Conservation (phyloP, 441 rosid species). For the Jatropha multifida region DNA sequence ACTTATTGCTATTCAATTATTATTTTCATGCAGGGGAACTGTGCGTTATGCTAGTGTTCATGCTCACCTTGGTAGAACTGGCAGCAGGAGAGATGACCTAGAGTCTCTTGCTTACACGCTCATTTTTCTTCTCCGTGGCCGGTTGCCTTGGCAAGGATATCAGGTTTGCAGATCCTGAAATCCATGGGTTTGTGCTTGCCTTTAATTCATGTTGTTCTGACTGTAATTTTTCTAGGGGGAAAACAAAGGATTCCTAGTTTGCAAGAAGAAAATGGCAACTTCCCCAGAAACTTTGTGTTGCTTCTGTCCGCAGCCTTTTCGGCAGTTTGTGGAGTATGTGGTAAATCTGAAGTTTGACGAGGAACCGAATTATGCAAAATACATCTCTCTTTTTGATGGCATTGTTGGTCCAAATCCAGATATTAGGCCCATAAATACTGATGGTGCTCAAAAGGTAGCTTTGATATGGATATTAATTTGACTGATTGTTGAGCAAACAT, state of each 20-base stretch:
- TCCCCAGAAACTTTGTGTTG: constrained; percentile 84
- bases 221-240: constrained; percentile 61
- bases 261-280: constrained; percentile 98
- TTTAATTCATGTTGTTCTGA: constrained; percentile 15
- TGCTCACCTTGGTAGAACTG: constrained; percentile 97
- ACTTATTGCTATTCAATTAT: constrained; percentile 13
- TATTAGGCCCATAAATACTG: constrained; percentile 90
- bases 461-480: constrained; percentile 16
- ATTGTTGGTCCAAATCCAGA: constrained; percentile 80
- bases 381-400: constrained; percentile 85
- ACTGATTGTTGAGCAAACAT: not conserved
- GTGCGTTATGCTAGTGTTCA: constrained; percentile 98
- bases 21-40: constrained; percentile 61
- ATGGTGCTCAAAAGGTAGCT: constrained; percentile 92
- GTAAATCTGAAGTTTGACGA: constrained; percentile 94
- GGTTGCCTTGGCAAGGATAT: constrained; percentile 97
- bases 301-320: constrained; percentile 82
- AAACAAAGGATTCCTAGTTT: constrained; percentile 88
- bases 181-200: not conserved
- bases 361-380: constrained; percentile 91
- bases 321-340: constrained; percentile 79
- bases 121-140: constrained; percentile 88
- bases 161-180: constrained; percentile 50
- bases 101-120: constrained; percentile 98
- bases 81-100: constrained; percentile 94